Evolutionary conservation across 164 flowering plant species (phyloP).

Genomic region (Dillenia suffruticosa): DNA sequence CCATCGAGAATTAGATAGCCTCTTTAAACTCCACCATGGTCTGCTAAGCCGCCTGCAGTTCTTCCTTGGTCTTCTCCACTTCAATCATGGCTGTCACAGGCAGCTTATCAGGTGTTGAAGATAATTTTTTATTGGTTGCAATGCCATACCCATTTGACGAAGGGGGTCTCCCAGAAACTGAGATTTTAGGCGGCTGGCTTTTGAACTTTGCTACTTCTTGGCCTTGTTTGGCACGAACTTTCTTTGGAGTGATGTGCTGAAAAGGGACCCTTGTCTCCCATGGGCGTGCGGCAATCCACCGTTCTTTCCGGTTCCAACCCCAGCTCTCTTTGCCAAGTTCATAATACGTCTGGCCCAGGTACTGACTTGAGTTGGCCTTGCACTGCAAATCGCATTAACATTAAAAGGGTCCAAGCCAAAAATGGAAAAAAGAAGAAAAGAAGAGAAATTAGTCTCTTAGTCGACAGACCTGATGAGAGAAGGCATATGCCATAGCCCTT

Average conservation of each 20-base stretch:
- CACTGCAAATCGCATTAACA: constrained; percentile 38
- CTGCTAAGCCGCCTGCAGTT: constrained; percentile 3
- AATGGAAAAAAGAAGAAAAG: not conserved
- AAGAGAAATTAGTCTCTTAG: not conserved
- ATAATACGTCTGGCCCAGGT: constrained; percentile 29
- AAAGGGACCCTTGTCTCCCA: constrained; percentile 71
- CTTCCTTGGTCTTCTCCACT: constrained; percentile 12
- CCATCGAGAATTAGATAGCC: not conserved
- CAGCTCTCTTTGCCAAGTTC: constrained; percentile 56
- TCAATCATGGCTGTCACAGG: constrained; percentile 13
- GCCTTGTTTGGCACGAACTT: constrained; percentile 24
- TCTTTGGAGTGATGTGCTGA: constrained; percentile 40
- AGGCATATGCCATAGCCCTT: constrained; percentile 95
- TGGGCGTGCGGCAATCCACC: constrained; percentile 92
- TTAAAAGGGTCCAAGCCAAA: too few species aligned
- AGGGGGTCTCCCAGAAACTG: constrained; percentile 29
- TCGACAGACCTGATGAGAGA: constrained; percentile 77
- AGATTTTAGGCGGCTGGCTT: constrained; percentile 15
- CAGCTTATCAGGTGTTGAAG: constrained; percentile 42
- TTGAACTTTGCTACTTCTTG: constrained; percentile 23
- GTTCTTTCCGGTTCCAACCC: constrained; percentile 99
- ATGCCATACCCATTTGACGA: constrained; percentile 38
- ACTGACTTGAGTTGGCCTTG: constrained; percentile 57
- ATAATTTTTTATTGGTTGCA: constrained; percentile 40
- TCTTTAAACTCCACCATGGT: not conserved